phyloP scores from a whole-genome alignment of 345 rosid species.

The Carallia pectinifolia region DNA sequence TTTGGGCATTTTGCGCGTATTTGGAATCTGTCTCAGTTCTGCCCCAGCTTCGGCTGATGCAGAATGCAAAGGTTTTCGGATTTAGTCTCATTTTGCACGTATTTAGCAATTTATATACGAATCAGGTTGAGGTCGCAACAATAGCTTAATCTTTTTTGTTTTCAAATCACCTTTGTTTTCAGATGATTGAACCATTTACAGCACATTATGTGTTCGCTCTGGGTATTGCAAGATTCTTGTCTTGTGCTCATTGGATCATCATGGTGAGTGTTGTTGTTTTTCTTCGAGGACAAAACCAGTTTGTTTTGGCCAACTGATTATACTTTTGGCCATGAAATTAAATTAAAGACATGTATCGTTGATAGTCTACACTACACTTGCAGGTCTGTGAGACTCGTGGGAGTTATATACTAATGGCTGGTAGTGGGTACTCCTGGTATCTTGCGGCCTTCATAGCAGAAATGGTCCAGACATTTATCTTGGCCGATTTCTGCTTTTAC shows the following conservation, averaged over 20 bases:
- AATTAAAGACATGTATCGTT: not conserved
- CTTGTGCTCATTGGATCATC: constrained; percentile 82
- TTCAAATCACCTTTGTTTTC: constrained; percentile 11
- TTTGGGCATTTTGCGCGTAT: constrained; percentile 66
- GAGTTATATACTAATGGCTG: constrained; percentile 41
- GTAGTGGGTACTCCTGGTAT: constrained; percentile 67
- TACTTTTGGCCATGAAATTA: no score
- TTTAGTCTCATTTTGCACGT: not conserved
- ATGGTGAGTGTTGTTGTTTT: constrained; percentile 30
- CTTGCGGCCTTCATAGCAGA: constrained; percentile 57
- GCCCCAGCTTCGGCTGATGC: constrained; percentile 91
- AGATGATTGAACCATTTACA: constrained; percentile 88
- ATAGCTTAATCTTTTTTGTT: not conserved
- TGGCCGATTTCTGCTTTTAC: constrained; percentile 85
- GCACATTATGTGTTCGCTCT: constrained; percentile 85
- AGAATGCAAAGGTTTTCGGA: constrained; percentile 62
- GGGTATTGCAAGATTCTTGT: constrained; percentile 68
- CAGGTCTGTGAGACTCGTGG: constrained; percentile 62
- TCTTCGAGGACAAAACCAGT: no score
- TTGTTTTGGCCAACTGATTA: no score
- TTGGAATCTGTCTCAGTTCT: constrained; percentile 71
- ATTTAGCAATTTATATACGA: not conserved
- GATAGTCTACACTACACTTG: not conserved
- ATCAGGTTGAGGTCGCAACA: not conserved
- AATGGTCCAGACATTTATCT: constrained; percentile 75